Evolutionary conservation across 306 rosid genomes (phyloP), one percentile per base, ranked within the genome.

Genomic region (Hippophae gyantsensis): DNA sequence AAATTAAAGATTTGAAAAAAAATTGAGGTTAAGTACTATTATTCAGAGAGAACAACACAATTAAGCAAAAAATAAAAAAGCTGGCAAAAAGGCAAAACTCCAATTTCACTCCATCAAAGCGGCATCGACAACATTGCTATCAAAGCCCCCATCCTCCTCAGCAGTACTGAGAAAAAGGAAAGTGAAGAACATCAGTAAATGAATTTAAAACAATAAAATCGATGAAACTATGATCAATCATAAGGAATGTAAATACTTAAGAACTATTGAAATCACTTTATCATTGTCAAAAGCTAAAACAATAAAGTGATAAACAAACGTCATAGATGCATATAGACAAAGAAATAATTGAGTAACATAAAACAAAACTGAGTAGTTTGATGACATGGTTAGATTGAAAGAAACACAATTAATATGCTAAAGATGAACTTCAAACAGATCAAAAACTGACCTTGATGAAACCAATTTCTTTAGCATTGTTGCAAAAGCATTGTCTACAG

Each of bases 401-500:
- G 23, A 38, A 6, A 12, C 10, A 38, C 6, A 55, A 11, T 7
- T 4, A 27, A 40, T 5, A 38, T 6, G 12, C 13, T 9, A 56
- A 32, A 27, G 23, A 25, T 6, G 7, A 52, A 18, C 12, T 46
- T 25, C 23, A 9, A 52, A 13, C 10, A 18, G 43, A 10, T 13
- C 12, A 46, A 18, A 9, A 3, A 9, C 41, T 58, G 42, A 78
- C 87, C 95, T 86, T 86, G 0, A 86, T 83, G 80, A 86, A 86
- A 38, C 95, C 90, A 66, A 86, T 86, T 70, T 86, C 87, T 80
- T 86, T 86, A 74, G 95, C 90, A 26, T 86, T 83, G 82, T 87
- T 83, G 1, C 85, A 84, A 77, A 86, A 86, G 80, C 95, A 86
- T 45, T 83, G 87, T 68, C 90, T 83, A 79, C 95, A 86, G 51